Conservation (phyloP, 2,329 filamentous ascomycete genomes). For the Teratosphaeria pseudoeucalypti region DNA sequence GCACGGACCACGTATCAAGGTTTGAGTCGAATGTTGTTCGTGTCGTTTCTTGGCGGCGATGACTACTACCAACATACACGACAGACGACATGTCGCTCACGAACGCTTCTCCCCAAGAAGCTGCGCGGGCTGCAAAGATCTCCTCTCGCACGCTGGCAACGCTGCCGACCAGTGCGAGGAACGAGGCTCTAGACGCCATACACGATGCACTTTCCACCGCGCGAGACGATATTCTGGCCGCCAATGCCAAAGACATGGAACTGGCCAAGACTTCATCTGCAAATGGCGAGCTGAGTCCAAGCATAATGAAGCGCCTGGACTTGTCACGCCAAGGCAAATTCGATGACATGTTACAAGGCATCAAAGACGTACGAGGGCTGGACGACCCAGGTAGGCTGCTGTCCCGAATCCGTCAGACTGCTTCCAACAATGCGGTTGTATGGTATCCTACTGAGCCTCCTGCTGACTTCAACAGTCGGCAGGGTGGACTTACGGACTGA, state of each 20-base stretch:
- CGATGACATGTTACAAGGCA: constrained; percentile 95
- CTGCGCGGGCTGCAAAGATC: constrained; percentile 65
- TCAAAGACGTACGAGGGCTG: constrained; percentile 74
- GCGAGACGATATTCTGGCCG: constrained; percentile 67
- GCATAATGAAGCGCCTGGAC: constrained; percentile 80
- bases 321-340: constrained; percentile 80
- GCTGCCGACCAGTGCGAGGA: constrained; percentile 64
- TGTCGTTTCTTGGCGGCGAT: not conserved
- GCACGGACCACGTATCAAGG: not conserved
- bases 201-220: constrained; percentile 62
- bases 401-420: constrained; percentile 8
- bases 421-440: not conserved
- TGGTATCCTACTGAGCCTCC: constrained; percentile 4
- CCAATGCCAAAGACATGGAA: constrained; percentile 75
- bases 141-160: constrained; percentile 78
- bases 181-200: constrained; percentile 74
- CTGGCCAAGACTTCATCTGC: constrained; percentile 56
- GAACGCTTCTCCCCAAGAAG: constrained; percentile 66
- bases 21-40: not conserved
- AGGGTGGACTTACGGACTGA: constrained; percentile 72
- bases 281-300: constrained; percentile 66
- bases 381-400: constrained; percentile 67
- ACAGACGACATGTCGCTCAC: constrained; percentile 71
- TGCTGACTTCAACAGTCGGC: constrained; percentile 52
- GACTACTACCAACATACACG: not conserved